Base-by-base conservation (phyloP, 2,329 filamentous ascomycete species). In the Aspergillus versicolor region DNA sequence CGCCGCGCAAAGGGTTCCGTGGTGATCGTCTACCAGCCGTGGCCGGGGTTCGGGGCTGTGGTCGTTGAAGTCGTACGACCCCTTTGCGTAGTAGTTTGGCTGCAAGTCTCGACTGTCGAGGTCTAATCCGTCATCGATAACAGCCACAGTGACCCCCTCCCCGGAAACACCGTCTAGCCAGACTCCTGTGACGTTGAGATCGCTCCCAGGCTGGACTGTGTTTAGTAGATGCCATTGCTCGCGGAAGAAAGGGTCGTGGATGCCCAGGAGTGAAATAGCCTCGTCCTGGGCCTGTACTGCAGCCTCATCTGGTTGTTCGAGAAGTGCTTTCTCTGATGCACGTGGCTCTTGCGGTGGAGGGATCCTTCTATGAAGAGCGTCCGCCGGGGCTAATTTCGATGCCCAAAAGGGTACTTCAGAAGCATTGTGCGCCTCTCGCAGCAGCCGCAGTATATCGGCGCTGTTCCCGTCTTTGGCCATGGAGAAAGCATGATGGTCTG, bases 161-260 rank as follows among this genome's bases (percentile, higher is more conserved):
- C 94, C 94, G 0, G 93, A 97, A 56, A 97, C 87, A 5, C 92
- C 93, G 65, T 94, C 86, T 65, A 91, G 72, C 94, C 94, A 99
- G 5, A 97, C 82, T 12, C 88, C 91, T 0, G 92, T 96, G n/a
- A 97, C 92, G 68, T 99, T 99, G 68, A 99, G 84, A 71, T 99
- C 94, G 75, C 97, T 90, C 5, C 92, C 93, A 1, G 86, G 71
- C 65, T 96, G 86, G 5, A 89, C 72, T 0, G 89, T 81, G 71
- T 99, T 99, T 78, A 89, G 88, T 46, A 99, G 79, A 81, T 99
- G 94, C 94, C 94, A 99, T 75, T 99, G 94, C 55, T 95, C 89
- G 42, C 84, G 81, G 75, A 97, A 99, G 52, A 96, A 96, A n/a
- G 94, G 94, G 68, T 99, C 94, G 30, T 79, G 74, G 62, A 99